Evolutionary conservation across 345 rosid species (phyloP).

Genomic region (Eutrema yunnanense): DNA sequence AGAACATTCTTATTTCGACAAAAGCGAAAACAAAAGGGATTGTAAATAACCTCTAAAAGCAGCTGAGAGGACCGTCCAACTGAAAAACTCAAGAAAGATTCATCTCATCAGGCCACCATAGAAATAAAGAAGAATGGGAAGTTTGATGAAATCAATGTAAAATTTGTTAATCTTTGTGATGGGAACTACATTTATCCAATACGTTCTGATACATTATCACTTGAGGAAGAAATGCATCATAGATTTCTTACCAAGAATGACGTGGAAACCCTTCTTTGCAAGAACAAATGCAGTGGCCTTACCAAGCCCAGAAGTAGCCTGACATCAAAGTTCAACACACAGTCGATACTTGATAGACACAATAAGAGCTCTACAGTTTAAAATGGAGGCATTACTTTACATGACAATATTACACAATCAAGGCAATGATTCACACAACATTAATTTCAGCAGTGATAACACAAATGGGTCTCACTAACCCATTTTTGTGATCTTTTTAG

Average conservation of each 20-base stretch:
- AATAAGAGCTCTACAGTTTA: background rate
- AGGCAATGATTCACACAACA: background rate
- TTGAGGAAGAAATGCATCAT: background rate
- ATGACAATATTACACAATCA: background rate
- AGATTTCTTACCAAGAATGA: conserved; percentile 54
- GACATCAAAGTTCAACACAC: background rate
- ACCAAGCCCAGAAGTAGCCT: conserved; percentile 85
- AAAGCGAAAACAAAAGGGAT: background rate
- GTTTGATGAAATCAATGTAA: background rate
- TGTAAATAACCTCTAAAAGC: conserved; percentile 41
- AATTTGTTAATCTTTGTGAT: background rate
- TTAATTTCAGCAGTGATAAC: background rate
- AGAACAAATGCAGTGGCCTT: conserved; percentile 66
- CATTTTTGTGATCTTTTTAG: background rate
- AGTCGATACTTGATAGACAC: background rate
- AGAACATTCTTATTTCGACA: background rate
- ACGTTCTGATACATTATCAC: background rate
- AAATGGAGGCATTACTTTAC: background rate
- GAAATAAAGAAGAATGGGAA: background rate
- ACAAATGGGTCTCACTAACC: background rate
- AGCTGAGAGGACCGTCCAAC: conserved; percentile 59
- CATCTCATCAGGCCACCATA: background rate
- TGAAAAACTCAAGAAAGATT: conserved; percentile 33
- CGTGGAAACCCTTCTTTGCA: conserved; percentile 55
- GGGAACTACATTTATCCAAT: background rate